Base-by-base conservation (phyloP, 2,329 filamentous ascomycete species). In the Exophiala xenobiotica region DNA sequence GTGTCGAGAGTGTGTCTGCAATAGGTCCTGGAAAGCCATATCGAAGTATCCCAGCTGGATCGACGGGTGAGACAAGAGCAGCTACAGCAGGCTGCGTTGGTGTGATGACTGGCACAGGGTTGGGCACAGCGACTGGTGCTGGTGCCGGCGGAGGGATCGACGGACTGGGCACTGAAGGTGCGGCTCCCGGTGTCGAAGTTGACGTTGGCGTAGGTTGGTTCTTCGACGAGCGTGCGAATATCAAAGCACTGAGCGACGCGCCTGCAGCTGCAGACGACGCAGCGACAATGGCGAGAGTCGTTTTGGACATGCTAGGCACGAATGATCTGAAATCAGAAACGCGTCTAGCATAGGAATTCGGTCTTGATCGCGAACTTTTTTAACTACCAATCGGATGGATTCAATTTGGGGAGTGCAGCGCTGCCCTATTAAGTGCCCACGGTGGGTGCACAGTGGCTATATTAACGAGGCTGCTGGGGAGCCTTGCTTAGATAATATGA, bases 21-120 rank as follows among this genome's bases (percentile, higher is more conserved):
- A 96, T 75, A 24, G 93, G 93, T 52, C 93, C 93, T 0, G 93
- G 92, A 72, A 97, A 96, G 64, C 93, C 88, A 68, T 92, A 92
- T 62, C 90, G 81, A 70, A 90, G 88, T 61, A 92, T 79, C 9
- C 88, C 88, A 29, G 83, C 74, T 3, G 88, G 87, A 69, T 92
- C 80, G 64, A 91, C 86, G 27, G 79, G 82, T 8, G 73, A 65
- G 44, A 67, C 63, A 43, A 66, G 58, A 23, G 69, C 63, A 16
- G 55, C n/a, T 3, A 51, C 27, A 24, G 52, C 37, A 47, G 49
- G 41, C 14, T 38, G 51, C 16, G 43, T 38, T 19, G 50, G 31
- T 39, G 40, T 40, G 16, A 50, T 41, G 65, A 57, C 58, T 24
- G 67, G 58, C 11, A 49, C 51, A 14, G 68, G 66, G 38, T 62